Evolutionary conservation across 2,329 filamentous ascomycete genomes (phyloP).

Genomic region (Fusarium sp.): DNA sequence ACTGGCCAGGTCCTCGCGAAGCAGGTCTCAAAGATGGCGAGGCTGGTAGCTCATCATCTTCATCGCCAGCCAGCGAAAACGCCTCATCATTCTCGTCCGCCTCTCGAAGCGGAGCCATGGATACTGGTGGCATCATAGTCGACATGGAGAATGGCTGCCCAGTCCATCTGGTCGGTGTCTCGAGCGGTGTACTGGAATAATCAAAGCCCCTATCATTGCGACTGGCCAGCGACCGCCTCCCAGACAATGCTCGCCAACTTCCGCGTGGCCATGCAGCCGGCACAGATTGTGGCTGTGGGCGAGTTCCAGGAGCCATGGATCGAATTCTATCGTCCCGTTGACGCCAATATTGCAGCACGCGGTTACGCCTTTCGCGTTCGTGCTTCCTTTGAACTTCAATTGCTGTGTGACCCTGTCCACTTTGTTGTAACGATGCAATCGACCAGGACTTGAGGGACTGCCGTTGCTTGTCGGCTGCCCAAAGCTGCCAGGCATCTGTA

Average conservation of each 20-base stretch:
- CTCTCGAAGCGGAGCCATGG: conserved; percentile 46
- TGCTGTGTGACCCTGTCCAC: conserved; percentile 50
- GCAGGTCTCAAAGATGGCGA: conserved; percentile 35
- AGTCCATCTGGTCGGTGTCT: conserved; percentile 58
- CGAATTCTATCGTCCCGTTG: conserved; percentile 29
- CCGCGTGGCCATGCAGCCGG: conserved; percentile 32
- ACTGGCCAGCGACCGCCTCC: conserved; percentile 34
- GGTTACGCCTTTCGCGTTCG: conserved; percentile 44
- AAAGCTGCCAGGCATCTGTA: conserved; percentile 43
- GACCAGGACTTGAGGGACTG: conserved; percentile 49
- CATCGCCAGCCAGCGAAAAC: conserved; percentile 35
- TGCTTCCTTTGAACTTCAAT: conserved; percentile 45
- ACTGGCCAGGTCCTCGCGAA: conserved; percentile 28
- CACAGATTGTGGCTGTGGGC: conserved; percentile 17
- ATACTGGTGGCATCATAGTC: conserved; percentile 40
- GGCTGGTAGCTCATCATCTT: conserved; percentile 35
- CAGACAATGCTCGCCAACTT: conserved; percentile 40
- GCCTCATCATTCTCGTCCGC: conserved; percentile 41
- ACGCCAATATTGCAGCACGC: conserved; percentile 46
- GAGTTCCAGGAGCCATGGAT: not conserved
- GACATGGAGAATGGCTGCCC: conserved; percentile 51
- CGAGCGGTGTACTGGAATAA: conserved; percentile 37
- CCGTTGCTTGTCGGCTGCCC: conserved; percentile 44
- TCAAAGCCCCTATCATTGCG: conserved; percentile 35
- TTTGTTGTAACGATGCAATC: conserved; percentile 48